A percentile compares a stretch with the other conserved stretches of the same genome.
Conservation (phyloP, 768 basidiomycete species). For the Boletus sp. region DNA sequence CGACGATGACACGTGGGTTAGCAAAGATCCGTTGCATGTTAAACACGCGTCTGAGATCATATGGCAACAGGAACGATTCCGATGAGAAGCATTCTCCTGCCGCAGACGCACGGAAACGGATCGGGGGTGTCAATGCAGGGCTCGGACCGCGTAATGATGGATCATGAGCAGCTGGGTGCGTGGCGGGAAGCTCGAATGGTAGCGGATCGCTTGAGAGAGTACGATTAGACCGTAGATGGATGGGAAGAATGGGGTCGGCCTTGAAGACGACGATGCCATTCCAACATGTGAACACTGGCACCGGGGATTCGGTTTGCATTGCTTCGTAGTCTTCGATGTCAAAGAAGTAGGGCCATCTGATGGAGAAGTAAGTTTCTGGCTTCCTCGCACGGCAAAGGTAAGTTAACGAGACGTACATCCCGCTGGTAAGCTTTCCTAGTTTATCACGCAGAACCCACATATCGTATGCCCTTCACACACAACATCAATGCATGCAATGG, state of each 20-base stretch:
- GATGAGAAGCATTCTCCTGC: constrained; percentile 26
- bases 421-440: constrained; percentile 13
- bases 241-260: constrained; percentile 42
- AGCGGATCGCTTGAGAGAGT: constrained; percentile 37
- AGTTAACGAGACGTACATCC: constrained; percentile 3
- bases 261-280: constrained; percentile 43
- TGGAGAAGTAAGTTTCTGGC: not conserved
- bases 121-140: constrained; percentile 20
- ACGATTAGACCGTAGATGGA: constrained; percentile 36
- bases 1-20: constrained; percentile 40
- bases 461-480: constrained; percentile 19
- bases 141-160: constrained; percentile 11
- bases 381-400: not conserved
- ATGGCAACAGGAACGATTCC: constrained; percentile 42
- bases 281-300: constrained; percentile 46
- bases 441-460: constrained; percentile 25
- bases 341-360: constrained; percentile 42
- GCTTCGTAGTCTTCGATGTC: constrained; percentile 36
- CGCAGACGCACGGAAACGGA: constrained; percentile 16
- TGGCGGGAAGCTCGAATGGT: constrained; percentile 7
- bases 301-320: constrained; percentile 38
- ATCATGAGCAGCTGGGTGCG: constrained; percentile 15
- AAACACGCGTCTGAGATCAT: constrained; percentile 42
- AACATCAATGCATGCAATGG: not conserved
- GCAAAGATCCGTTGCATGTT: constrained; percentile 36